Conservation (phyloP, 2,329 filamentous ascomycete genomes). For the Arthrobotrys sinensis region DNA sequence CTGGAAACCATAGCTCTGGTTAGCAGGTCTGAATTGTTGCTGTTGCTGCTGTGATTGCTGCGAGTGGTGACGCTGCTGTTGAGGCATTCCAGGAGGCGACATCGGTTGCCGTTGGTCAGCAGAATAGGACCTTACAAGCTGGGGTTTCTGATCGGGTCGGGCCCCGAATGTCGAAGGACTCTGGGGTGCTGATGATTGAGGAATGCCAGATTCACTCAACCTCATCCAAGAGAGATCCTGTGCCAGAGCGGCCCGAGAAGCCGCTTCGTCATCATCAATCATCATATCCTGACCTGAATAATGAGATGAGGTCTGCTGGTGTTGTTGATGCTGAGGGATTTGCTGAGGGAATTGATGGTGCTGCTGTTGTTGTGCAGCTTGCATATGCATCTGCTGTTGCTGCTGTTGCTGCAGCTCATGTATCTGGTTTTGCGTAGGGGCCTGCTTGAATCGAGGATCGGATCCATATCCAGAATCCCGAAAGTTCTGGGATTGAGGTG, state of each 20-base stretch:
- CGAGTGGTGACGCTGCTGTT: conserved; percentile 43
- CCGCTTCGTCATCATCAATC: conserved; percentile 63
- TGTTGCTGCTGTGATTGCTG: conserved; percentile 47
- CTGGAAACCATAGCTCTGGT: conserved; percentile 57
- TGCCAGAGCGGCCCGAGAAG: conserved; percentile 65
- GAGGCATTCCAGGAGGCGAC: conserved; percentile 48
- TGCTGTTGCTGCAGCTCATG: conserved; percentile 76
- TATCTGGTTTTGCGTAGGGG: conserved; percentile 74
- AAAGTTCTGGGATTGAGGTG: conserved; percentile 50
- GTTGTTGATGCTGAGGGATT: conserved; percentile 59
- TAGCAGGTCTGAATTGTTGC: conserved; percentile 53
- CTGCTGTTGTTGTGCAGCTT: conserved; percentile 60
- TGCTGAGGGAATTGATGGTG: conserved; percentile 39
- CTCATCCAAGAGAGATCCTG: conserved; percentile 66
- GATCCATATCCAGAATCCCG: conserved; percentile 59
- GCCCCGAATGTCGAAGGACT: conserved; percentile 50
- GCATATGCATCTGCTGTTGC: conserved; percentile 65
- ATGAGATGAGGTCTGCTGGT: conserved; percentile 61
- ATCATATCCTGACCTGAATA: conserved; percentile 61
- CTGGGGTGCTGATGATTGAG: conserved; percentile 36
- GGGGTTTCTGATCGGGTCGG: conserved; percentile 50
- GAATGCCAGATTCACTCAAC: conserved; percentile 61
- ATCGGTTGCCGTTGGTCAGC: conserved; percentile 49
- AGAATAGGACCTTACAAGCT: conserved; percentile 57
- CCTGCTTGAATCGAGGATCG: conserved; percentile 70